phyloP scores from a whole-genome alignment of 1,284 basidiomycete genomes.

The Cryptococcus hybrid region DNA sequence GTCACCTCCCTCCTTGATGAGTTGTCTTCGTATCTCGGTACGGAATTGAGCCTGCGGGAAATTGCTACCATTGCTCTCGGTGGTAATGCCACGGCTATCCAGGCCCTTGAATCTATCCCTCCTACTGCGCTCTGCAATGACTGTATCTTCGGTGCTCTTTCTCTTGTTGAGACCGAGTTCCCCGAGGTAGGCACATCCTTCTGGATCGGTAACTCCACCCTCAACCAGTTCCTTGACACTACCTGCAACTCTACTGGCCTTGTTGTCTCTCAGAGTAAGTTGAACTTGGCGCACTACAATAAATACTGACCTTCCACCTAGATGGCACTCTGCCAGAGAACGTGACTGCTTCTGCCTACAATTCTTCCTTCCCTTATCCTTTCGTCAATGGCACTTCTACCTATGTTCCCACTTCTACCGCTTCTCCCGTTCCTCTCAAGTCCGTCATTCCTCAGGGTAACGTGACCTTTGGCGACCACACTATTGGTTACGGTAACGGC shows the following conservation, averaged over 20 bases:
- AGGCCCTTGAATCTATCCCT: slow-evolving; percentile 21
- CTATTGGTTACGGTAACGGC: background rate
- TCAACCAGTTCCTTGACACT: slow-evolving; percentile 26
- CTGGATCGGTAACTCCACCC: slow-evolving; percentile 20
- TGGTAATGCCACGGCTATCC: slow-evolving; percentile 30
- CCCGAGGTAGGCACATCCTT: slow-evolving; percentile 33
- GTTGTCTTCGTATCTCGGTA: slow-evolving; percentile 34
- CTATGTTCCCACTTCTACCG: slow-evolving; percentile 14
- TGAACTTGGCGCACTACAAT: background rate
- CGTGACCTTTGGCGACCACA: slow-evolving; percentile 11
- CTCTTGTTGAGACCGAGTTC: slow-evolving; percentile 36
- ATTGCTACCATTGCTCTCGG: slow-evolving; percentile 29
- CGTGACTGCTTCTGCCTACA: slow-evolving; percentile 32
- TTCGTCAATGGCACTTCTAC: slow-evolving; percentile 29
- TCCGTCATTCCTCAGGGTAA: background rate
- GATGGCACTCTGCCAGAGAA: slow-evolving; percentile 41
- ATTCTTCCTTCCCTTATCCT: slow-evolving; percentile 33
- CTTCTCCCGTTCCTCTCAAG: slow-evolving; percentile 4
- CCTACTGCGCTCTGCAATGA: slow-evolving; percentile 38
- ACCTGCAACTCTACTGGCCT: slow-evolving; percentile 25
- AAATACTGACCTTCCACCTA: slow-evolving; percentile 1
- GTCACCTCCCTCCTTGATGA: slow-evolving; percentile 35
- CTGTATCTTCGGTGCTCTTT: slow-evolving; percentile 43
- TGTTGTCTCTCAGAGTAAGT: slow-evolving; percentile 15
- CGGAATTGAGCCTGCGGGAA: slow-evolving; percentile 34